These are phyloP conservation scores for Stachybotrys echinatus DNA, from an alignment of 2,329 filamentous ascomycete species.

Conservation along the genomic window DNA sequence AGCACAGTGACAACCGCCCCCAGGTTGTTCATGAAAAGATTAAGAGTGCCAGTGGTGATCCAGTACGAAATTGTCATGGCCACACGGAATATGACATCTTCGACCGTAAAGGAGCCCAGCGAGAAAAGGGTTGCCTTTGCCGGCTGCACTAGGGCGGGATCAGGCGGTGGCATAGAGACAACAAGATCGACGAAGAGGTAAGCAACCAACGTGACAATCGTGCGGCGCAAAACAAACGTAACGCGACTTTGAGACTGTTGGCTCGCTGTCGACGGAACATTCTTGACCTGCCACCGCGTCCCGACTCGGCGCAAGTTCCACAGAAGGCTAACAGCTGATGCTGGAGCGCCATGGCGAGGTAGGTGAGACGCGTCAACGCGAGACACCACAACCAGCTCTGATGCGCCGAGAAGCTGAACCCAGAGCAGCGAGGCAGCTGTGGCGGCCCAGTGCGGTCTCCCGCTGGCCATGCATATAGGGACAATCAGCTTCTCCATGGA, in stretches of 20 bases:
- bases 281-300: conserved; percentile 2
- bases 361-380: background rate
- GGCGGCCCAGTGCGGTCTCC: conserved; percentile 4
- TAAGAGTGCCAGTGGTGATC: background rate
- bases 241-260: background rate
- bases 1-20: background rate
- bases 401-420: conserved; percentile 3
- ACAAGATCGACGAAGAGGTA: conserved; percentile 2
- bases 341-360: background rate
- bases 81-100: background rate
- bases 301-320: conserved; percentile 3
- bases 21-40: background rate
- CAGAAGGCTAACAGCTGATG: background rate
- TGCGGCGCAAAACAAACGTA: background rate
- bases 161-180: conserved; percentile 2
- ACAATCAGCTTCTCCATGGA: background rate
- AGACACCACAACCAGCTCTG: conserved; percentile 2
- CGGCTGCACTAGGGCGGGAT: background rate
- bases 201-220: background rate
- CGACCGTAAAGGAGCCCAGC: background rate
- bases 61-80: background rate
- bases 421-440: conserved; percentile 1
- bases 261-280: background rate
- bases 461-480: background rate
- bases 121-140: conserved; percentile 2